Evolutionary conservation across 192 early-diverging fungal genomes (phyloP), one percentile per base, ranked within the genome.

Genomic region (Backusella tarrabulga): DNA sequence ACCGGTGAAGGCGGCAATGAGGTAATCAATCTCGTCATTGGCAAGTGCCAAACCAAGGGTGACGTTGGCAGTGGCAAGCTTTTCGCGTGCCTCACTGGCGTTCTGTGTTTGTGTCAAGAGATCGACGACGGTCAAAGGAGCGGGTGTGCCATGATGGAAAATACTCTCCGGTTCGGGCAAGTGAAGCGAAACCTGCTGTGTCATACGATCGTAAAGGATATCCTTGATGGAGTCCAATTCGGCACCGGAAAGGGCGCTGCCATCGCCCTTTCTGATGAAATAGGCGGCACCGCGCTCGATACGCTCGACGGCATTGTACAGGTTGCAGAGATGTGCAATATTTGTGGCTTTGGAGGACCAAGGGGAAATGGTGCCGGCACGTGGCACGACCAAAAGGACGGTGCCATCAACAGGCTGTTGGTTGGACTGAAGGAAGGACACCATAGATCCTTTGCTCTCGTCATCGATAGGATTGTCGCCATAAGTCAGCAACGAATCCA

Each of bases 281-380:
- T 92, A 98, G 3, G 91, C 92, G 6, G 87, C 82, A 46, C 95
- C 97, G 44, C 98, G 93, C 85, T 99, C 98, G 69, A 99, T 93
- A 12, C 97, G 87, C 66, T 87, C 82, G 66, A 98, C 93, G 66
- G 85, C 75, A 17, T 82, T 71, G 40, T 86, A 82, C 23, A 99
- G 88, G 52, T 95, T 96, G 85, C 97, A 99, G 54, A 94, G 91
- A 36, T 90, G 87, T 17, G 95, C 95, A 85, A 99, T 99, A 78
- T 99, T 97, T 21, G 97, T 98, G 2, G 98, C 98, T 89, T 99
- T 99, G 69, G 95, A 97, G 21, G 97, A 97, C 98, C 98, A 99
- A 19, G 98, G 98, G 9, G 96, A 97, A 77, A 99, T 99, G 29
- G 97, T 99, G 34, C 98, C 98, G 73, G 88, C 86, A 15, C 97